Base-by-base conservation (phyloP, 306 rosid genomes). In the Oemleria cerasiformis region DNA sequence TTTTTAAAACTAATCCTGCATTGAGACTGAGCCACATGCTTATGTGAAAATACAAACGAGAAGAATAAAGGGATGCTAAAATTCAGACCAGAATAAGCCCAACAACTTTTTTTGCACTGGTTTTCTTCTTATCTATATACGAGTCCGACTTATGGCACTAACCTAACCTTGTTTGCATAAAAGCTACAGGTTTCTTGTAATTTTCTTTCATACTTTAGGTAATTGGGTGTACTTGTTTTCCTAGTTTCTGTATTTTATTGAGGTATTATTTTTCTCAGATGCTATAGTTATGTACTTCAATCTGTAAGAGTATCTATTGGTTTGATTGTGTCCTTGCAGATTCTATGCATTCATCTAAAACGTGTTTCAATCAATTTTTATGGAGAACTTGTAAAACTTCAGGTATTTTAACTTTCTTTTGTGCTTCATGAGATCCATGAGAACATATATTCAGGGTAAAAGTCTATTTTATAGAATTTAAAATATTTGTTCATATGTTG, bases 341-440 rank as follows among this genome's bases (percentile, higher is more conserved):
- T 91, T 86, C 72, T 94, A 48, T 94, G 98, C 84, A 77, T 94
- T 72, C 96, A 91, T 68, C 73, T 94, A 71, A 94, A 89, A 82
- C 81, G 96, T 47, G 98, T 86, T 81, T 76, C 86, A 19, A 53
- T 87, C 65, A 84, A 73, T 76, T 43, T 57, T 59, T 55, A 87
- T 58, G 97, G 98, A 48, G 96, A 93, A 63, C 73, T 72, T 1
- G 56, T 84, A 81, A 93, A 93, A 80, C 75, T 88, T 59, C 84
- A 83, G 98, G 98, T 92, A 75, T 61, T 19, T 62, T 13, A 64
- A 57, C 63, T 72, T 70, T 62, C 62, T 54, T 81, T 66, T 54
- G 71, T 49, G n/a, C 53, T 64, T 42, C 75, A n/a, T 42, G 51
- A 70, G 67, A 57, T 59, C 15, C 67, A 60, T 81, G 49, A 40